These are phyloP conservation scores for Exophiala phaeomuriformis DNA, from an alignment of 2,329 filamentous ascomycete genomes.

Conservation along the genomic window DNA sequence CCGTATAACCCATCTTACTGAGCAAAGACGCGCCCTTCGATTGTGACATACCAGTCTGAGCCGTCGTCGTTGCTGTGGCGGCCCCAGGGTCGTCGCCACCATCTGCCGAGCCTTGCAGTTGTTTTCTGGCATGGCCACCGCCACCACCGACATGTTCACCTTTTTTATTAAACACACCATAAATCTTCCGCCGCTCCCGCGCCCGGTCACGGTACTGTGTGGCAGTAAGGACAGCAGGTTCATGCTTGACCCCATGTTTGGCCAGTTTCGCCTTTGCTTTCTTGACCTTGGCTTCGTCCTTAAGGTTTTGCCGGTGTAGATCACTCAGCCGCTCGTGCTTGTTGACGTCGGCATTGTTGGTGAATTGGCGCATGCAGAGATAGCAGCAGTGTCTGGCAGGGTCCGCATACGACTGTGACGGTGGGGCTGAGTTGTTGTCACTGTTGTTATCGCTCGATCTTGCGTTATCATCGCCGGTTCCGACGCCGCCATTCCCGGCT, in stretches of 20 bases:
- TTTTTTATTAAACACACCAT: conserved; percentile 33
- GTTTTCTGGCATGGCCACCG: no score
- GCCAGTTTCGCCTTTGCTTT: conserved; percentile 38
- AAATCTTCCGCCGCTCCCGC: conserved; percentile 40
- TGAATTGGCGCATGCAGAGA: conserved; percentile 55
- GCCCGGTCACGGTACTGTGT: conserved; percentile 43
- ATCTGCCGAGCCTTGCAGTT: no score
- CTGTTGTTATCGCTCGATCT: conserved; percentile 27
- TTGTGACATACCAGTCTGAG: conserved; percentile 28
- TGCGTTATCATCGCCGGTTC: no score
- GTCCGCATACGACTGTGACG: conserved; percentile 55
- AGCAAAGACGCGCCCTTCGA: conserved; percentile 47
- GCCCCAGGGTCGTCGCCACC: conserved; percentile 1
- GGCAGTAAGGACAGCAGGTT: not conserved
- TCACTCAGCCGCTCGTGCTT: conserved; percentile 54
- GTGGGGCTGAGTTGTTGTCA: conserved; percentile 31
- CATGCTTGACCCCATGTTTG: conserved; percentile 35
- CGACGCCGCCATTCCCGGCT: conserved; percentile 17
- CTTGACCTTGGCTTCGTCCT: conserved; percentile 43
- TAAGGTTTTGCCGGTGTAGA: conserved; percentile 50
- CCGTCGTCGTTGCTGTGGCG: conserved; percentile 8
- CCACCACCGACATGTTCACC: conserved; percentile 21
- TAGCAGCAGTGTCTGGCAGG: conserved; percentile 52
- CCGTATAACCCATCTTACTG: conserved; percentile 46
- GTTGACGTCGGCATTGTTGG: conserved; percentile 48